Conservation (phyloP, 2,329 filamentous ascomycete species). For the Hypoxylon sp. region DNA sequence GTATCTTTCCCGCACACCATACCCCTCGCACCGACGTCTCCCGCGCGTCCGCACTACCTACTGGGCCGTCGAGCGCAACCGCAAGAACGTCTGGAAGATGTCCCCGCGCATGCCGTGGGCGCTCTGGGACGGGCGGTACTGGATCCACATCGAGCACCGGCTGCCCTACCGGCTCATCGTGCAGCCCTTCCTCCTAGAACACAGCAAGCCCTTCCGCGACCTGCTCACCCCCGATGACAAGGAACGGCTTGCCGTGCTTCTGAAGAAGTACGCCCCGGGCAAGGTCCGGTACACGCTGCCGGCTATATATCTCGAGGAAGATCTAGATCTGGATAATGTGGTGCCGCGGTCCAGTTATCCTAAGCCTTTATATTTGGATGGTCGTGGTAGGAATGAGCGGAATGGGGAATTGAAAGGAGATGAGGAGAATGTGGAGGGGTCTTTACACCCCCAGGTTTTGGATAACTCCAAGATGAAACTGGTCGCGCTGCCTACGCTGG, state of each 20-base stretch:
- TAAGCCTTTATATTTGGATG: constrained; percentile 8
- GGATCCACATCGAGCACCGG: constrained; percentile 66
- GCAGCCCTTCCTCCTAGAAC: constrained; percentile 61
- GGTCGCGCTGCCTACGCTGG: constrained; percentile 68
- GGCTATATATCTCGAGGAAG: constrained; percentile 63
- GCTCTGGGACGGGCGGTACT: constrained; percentile 74
- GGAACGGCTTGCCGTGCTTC: constrained; percentile 59
- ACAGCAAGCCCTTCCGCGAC: constrained; percentile 65
- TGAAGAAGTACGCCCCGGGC: constrained; percentile 67
- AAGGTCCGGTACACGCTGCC: constrained; percentile 71
- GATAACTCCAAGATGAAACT: constrained; percentile 57
- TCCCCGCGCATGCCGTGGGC: constrained; percentile 54
- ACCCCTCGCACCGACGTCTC: constrained; percentile 58
- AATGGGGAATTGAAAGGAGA: not conserved
- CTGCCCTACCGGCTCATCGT: constrained; percentile 61
- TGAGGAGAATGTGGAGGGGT: not conserved
- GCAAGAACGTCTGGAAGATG: constrained; percentile 49
- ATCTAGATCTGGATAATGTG: constrained; percentile 18
- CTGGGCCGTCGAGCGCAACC: constrained; percentile 28
- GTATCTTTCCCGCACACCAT: constrained; percentile 64
- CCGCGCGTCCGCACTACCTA: constrained; percentile 49
- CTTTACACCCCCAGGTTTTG: constrained; percentile 28
- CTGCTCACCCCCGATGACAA: constrained; percentile 55
- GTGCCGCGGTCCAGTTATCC: constrained; percentile 43
- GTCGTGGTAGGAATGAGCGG: not conserved